A percentile compares a stretch with the other conserved stretches of the same genome.
These are phyloP conservation scores for Plectosphaerella plurivora DNA, from an alignment of 2,329 filamentous ascomycete species.

Conservation along the genomic window DNA sequence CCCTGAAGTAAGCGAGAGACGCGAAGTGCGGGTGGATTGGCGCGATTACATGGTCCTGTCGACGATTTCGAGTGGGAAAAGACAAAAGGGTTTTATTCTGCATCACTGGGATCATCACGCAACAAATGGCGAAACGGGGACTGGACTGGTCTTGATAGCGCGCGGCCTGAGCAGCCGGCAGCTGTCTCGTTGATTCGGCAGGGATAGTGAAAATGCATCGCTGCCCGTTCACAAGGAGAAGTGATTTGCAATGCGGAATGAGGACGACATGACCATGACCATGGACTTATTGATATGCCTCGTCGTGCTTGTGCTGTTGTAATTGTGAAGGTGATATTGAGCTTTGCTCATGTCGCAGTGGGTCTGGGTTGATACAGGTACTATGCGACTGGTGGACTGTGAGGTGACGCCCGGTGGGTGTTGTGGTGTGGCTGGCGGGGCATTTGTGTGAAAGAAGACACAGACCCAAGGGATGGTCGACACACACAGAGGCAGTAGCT, in stretches of 20 bases:
- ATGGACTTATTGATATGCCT: too few relatives aligned
- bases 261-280: too few relatives aligned
- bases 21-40: background rate
- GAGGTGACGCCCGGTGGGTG: too few relatives aligned
- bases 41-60: constrained; percentile 7
- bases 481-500: too few relatives aligned
- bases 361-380: too few relatives aligned
- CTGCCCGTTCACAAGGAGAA: background rate
- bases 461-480: too few relatives aligned
- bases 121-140: constrained; percentile 49
- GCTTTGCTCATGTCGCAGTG: too few relatives aligned
- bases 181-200: constrained; percentile 15
- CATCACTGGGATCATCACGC: constrained; percentile 44
- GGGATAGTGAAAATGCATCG: constrained; percentile 14
- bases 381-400: too few relatives aligned
- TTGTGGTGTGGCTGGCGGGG: too few relatives aligned
- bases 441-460: too few relatives aligned
- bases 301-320: too few relatives aligned
- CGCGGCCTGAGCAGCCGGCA: constrained; percentile 17
- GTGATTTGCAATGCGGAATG: background rate
- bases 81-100: constrained; percentile 35
- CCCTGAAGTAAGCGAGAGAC: constrained; percentile 86
- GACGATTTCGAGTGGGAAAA: constrained; percentile 9
- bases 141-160: constrained; percentile 43
- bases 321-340: too few relatives aligned